phyloP scores from a whole-genome alignment of 768 basidiomycete species.

The Hericium erinaceus region DNA sequence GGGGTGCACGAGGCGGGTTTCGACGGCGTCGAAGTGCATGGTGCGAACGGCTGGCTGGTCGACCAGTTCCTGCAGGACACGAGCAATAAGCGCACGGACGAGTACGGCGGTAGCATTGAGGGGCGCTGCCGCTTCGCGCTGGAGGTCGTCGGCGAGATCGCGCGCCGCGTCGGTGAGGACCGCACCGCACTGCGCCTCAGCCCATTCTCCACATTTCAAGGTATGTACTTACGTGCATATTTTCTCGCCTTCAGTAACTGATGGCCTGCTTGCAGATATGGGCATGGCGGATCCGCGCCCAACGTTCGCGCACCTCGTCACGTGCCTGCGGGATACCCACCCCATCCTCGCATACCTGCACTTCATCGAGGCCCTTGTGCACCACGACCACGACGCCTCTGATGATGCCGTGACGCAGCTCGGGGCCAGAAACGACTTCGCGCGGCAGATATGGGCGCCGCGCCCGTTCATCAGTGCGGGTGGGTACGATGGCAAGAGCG shows the following conservation, averaged over 20 bases:
- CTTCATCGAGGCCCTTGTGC: conserved; percentile 18
- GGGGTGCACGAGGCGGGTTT: conserved; percentile 20
- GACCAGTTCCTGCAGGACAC: conserved; percentile 34
- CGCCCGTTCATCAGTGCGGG: conserved; percentile 11
- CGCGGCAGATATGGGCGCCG: conserved; percentile 14
- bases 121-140: conserved; percentile 32
- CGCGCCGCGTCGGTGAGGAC: conserved; percentile 25
- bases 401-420: neutral
- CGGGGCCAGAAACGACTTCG: conserved; percentile 4
- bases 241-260: neutral
- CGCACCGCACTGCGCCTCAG: conserved; percentile 23
- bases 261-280: conserved; percentile 4
- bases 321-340: conserved; percentile 13
- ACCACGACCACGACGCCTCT: neutral
- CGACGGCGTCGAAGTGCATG: conserved; percentile 22
- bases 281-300: conserved; percentile 17
- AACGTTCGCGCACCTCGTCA: conserved; percentile 18
- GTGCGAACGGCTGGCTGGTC: conserved; percentile 22
- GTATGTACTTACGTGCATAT: neutral
- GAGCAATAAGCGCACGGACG: conserved; percentile 30
- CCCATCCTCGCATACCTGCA: conserved; percentile 31
- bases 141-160: conserved; percentile 28
- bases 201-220: conserved; percentile 12
- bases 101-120: conserved; percentile 36
- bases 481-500: conserved; percentile 13